Evolutionary conservation across 2,329 filamentous ascomycete species (phyloP).

Genomic region (Aureobasidium vineae): DNA sequence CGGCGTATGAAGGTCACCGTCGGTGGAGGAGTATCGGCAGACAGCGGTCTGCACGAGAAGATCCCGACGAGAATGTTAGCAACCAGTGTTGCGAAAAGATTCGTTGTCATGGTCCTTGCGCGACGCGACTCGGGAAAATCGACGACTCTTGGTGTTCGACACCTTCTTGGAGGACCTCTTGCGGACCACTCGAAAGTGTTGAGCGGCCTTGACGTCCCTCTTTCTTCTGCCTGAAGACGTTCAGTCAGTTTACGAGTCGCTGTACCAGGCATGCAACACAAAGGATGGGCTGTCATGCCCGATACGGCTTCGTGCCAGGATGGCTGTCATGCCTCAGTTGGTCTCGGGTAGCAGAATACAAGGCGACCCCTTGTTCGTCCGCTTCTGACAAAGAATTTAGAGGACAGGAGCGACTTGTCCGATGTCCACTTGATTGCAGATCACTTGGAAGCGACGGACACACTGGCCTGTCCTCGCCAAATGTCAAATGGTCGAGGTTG

Average conservation of each 20-base stretch:
- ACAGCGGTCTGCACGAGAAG: not conserved
- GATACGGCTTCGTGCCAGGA: not conserved
- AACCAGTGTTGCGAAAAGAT: slow-evolving; percentile 1
- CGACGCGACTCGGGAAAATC: slow-evolving; percentile 2
- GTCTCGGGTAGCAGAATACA: slow-evolving; percentile 1
- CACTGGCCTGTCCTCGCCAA: slow-evolving; percentile 5
- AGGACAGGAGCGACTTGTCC: not conserved
- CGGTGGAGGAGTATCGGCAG: not conserved
- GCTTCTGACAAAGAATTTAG: not conserved
- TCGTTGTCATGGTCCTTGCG: slow-evolving; percentile 5
- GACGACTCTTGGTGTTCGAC: not conserved
- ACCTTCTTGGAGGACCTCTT: slow-evolving; percentile 15
- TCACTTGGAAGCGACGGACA: not conserved
- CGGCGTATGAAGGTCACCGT: slow-evolving; percentile 3
- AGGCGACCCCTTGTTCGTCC: not conserved
- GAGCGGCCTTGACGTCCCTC: not conserved
- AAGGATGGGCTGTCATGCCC: not conserved
- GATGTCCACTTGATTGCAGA: not conserved
- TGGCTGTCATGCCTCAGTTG: not conserved
- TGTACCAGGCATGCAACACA: slow-evolving; percentile 8
- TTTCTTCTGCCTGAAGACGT: slow-evolving; percentile 13
- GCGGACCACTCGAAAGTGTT: slow-evolving; percentile 4
- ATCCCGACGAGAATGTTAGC: not conserved
- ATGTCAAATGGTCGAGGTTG: not conserved
- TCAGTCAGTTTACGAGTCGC: slow-evolving; percentile 2